Conservation (phyloP, 352 stramenopile species). For the Phytophthora cactorum region DNA sequence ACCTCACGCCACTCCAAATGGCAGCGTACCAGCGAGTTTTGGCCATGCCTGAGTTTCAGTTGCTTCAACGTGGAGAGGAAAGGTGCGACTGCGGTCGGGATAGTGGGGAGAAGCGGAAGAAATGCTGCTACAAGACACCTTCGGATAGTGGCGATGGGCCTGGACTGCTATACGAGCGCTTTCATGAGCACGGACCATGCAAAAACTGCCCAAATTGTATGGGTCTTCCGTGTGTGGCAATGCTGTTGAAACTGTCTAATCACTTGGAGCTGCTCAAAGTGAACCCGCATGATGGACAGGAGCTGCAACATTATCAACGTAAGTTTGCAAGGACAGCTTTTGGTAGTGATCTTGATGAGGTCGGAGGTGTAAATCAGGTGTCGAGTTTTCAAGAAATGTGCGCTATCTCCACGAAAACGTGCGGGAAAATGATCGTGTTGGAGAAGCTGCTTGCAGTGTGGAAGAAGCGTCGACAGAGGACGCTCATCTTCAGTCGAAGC, state of each 20-base stretch:
- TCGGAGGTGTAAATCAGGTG: slow-evolving; percentile 67
- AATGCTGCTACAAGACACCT: slow-evolving; percentile 68
- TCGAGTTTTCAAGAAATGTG: slow-evolving; percentile 63
- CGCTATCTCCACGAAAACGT: slow-evolving; percentile 70
- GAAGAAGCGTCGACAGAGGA: slow-evolving; percentile 70
- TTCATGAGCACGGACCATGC: slow-evolving; percentile 60
- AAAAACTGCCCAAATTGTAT: slow-evolving; percentile 77
- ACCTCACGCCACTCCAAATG: slow-evolving; percentile 75
- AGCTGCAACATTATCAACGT: slow-evolving; percentile 62
- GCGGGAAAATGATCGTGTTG: slow-evolving; percentile 83
- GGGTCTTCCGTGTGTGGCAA: slow-evolving; percentile 71
- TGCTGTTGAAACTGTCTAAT: slow-evolving; percentile 82
- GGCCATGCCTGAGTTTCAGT: slow-evolving; percentile 73
- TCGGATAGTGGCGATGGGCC: slow-evolving; percentile 28
- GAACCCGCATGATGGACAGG: slow-evolving; percentile 55
- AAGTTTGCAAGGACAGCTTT: slow-evolving; percentile 68
- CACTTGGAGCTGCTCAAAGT: slow-evolving; percentile 85
- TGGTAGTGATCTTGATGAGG: slow-evolving; percentile 53
- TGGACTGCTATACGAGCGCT: slow-evolving; percentile 68
- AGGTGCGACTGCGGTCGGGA: slow-evolving; percentile 70
- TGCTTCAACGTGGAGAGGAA: slow-evolving; percentile 68
- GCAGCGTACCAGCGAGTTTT: slow-evolving; percentile 74
- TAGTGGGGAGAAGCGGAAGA: slow-evolving; percentile 60
- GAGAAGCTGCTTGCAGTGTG: slow-evolving; percentile 73
- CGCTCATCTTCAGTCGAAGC: slow-evolving; percentile 79